Conservation (phyloP, 257 asterid species). For the Solanum etuberosum region DNA sequence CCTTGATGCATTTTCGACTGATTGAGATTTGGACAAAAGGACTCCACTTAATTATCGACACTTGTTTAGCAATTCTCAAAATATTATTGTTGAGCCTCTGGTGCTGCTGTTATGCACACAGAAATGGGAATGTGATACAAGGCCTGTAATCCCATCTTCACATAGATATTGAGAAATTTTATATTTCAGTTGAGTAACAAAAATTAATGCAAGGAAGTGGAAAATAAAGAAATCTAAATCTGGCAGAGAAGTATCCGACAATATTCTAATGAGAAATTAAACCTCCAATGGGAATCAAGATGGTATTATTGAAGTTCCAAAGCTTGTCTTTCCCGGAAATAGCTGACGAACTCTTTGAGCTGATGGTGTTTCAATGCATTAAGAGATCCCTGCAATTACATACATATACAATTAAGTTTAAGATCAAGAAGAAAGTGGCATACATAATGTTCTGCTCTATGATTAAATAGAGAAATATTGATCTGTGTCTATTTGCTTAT, state of each 20-base stretch:
- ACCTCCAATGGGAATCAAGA: not conserved
- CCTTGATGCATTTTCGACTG: not conserved
- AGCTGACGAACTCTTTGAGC: not conserved
- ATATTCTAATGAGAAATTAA: not conserved
- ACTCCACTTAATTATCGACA: not conserved
- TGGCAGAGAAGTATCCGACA: not conserved
- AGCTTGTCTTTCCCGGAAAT: not conserved
- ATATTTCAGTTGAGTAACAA: not conserved
- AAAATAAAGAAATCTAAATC: not conserved
- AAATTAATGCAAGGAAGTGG: not conserved
- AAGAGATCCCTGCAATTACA: not conserved
- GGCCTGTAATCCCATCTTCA: not conserved
- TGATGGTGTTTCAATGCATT: not conserved
- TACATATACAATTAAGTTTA: not conserved
- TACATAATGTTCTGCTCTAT: not conserved
- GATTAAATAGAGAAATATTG: not conserved
- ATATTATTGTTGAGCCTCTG: not conserved
- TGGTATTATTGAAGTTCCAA: not conserved
- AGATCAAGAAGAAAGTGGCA: not conserved
- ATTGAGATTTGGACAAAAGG: not conserved
- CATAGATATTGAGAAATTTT: not conserved
- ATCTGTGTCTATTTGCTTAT: not conserved
- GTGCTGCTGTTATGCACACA: not conserved
- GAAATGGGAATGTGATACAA: not conserved
- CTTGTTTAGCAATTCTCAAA: not conserved